A percentile compares a stretch with the other conserved stretches of the same genome.
phyloP scores from a whole-genome alignment of 176 grass and related monocot species.

The Miscanthus lutarioriparius region DNA sequence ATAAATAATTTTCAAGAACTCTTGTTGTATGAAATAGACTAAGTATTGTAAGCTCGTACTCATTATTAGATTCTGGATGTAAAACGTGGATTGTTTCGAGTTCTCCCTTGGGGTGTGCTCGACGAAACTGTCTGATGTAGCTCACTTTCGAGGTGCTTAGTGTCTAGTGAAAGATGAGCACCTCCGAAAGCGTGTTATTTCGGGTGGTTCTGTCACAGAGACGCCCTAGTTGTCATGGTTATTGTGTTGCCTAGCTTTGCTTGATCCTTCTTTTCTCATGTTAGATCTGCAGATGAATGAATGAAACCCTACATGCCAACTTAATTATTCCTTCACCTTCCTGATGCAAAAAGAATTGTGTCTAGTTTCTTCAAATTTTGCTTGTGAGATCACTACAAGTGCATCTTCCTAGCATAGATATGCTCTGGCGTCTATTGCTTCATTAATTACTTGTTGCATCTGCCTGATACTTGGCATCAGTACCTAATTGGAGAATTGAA shows the following conservation, averaged over 20 bases:
- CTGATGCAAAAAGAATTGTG: slow-evolving; percentile 9
- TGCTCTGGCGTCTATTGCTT: background rate
- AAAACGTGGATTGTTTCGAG: no score
- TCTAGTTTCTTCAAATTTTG: slow-evolving; percentile 13
- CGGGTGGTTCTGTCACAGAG: no score
- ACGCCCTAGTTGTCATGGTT: background rate
- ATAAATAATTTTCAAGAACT: no score
- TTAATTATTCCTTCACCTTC: background rate
- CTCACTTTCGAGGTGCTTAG: no score
- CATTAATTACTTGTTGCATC: background rate
- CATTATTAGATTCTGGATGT: no score
- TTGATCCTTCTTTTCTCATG: background rate
- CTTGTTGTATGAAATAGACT: no score
- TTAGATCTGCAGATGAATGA: slow-evolving; percentile 27
- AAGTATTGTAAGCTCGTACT: no score
- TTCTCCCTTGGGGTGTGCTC: no score
- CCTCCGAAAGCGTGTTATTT: no score
- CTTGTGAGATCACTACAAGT: background rate
- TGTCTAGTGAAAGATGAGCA: no score
- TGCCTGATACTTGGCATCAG: background rate
- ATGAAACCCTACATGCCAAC: background rate
- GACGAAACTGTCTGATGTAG: no score
- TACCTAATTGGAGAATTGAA: background rate
- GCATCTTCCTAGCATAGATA: background rate
- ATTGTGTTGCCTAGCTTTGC: background rate